Conservation (phyloP, 805 yeast species). For the Nakazawaea ambrosiae region DNA sequence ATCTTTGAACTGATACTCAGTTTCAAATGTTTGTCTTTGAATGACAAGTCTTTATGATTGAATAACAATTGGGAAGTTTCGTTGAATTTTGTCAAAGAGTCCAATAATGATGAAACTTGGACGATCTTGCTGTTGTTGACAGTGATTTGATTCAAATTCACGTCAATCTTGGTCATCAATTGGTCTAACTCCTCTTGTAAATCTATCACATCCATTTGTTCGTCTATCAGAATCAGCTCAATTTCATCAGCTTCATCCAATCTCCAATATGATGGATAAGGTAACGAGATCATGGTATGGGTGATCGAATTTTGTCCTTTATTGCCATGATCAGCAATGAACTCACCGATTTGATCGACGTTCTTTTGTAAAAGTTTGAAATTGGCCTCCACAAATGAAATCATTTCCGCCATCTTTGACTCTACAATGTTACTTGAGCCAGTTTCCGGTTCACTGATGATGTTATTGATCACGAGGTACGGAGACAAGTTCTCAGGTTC, state of each 20-base stretch:
- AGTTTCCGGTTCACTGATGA: no score
- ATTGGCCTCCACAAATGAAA: slow-evolving; percentile 24
- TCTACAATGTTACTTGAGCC: slow-evolving; percentile 14
- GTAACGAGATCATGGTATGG: slow-evolving; percentile 19
- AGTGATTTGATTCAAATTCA: not conserved
- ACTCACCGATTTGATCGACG: slow-evolving; percentile 14
- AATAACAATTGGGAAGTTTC: not conserved
- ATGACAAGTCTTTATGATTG: slow-evolving; percentile 14
- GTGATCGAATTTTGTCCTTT: slow-evolving; percentile 3
- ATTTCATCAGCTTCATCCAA: slow-evolving; percentile 21
- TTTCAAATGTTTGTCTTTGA: slow-evolving; percentile 13
- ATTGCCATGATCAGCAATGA: slow-evolving; percentile 19
- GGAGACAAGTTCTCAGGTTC: not conserved
- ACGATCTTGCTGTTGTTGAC: no score
- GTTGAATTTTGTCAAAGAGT: not conserved
- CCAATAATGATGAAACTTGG: no score
- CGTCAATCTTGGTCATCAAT: not conserved
- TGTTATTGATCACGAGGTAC: slow-evolving; percentile 1
- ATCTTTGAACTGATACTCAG: slow-evolving; percentile 12
- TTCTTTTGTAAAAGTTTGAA: slow-evolving; percentile 19
- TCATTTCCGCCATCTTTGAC: slow-evolving; percentile 20
- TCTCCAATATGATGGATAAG: slow-evolving; percentile 23
- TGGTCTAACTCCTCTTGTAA: no score
- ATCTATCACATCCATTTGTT: no score
- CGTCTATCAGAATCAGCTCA: no score